Evolutionary conservation across 495 filamentous ascomycete species (phyloP).

Genomic region (Penicillium egyptiacum): DNA sequence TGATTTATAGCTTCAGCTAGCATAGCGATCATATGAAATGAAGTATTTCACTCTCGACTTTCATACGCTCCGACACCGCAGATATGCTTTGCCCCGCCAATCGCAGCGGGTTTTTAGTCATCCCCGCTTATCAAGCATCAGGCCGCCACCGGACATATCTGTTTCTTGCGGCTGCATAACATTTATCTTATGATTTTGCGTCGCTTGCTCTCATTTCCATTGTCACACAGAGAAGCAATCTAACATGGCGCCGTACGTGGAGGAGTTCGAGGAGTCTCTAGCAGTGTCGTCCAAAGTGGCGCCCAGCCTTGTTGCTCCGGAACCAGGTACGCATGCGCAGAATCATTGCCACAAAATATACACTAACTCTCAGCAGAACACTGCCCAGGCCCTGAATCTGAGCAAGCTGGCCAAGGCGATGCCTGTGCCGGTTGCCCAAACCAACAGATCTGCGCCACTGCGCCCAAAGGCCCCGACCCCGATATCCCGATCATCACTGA

Average conservation of each 20-base stretch:
- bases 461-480: conserved; percentile 94
- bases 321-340: conserved; percentile 61
- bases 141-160: conserved; percentile 28
- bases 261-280: conserved; percentile 67
- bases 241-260: conserved; percentile 68
- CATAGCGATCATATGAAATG: not conserved
- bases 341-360: not conserved
- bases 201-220: conserved; percentile 1
- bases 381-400: conserved; percentile 91
- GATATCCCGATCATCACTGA: conserved; percentile 85
- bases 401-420: conserved; percentile 78
- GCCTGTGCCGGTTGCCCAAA: conserved; percentile 94
- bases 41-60: not conserved
- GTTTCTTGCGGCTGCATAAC: conserved; percentile 3
- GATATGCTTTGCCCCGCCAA: conserved; percentile 28
- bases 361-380: conserved; percentile 58
- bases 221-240: not conserved
- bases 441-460: conserved; percentile 88
- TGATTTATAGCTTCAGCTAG: not conserved
- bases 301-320: conserved; percentile 85
- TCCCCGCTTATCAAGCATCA: conserved; percentile 44
- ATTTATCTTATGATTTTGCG: not conserved
- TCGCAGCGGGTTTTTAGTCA: conserved; percentile 41
- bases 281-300: conserved; percentile 65
- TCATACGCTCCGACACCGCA: conserved; percentile 31